Evolutionary conservation across 106 monocot species (phyloP).

Genomic region (Acanthochlamys bracteata): DNA sequence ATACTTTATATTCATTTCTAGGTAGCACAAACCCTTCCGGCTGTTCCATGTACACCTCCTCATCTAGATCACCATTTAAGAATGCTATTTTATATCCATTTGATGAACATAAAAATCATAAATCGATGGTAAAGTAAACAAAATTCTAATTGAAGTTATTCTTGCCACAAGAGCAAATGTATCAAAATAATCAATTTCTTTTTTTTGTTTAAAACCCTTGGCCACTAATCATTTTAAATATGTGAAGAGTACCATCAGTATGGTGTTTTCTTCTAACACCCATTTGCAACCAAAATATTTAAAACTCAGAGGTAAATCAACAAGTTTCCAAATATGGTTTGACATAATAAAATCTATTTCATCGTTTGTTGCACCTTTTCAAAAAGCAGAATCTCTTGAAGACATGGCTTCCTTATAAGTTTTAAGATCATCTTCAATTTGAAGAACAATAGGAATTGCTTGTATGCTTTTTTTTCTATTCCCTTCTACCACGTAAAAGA

Average conservation of each 20-base stretch:
- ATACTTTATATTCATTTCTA: not conserved
- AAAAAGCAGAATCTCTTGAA: not conserved
- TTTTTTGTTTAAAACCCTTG: not conserved
- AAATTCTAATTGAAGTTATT: not conserved
- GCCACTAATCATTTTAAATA: not conserved
- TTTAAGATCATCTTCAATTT: too few relatives aligned
- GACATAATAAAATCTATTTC: too few relatives aligned
- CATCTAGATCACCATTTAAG: not conserved
- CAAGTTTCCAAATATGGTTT: too few relatives aligned
- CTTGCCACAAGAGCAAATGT: not conserved
- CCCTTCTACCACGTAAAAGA: too few relatives aligned
- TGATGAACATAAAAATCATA: conserved; percentile 3
- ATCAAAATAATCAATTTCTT: not conserved
- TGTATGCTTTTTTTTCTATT: too few relatives aligned
- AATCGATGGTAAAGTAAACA: conserved; percentile 1
- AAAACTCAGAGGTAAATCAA: not conserved
- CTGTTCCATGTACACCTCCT: conserved; percentile 2
- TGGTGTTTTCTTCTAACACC: not conserved
- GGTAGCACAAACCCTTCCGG: not conserved
- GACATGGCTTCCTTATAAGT: too few relatives aligned
- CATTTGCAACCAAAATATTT: not conserved
- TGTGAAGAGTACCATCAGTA: not conserved
- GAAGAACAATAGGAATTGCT: too few relatives aligned
- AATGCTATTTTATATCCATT: conserved; percentile 3
- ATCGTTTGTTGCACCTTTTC: not conserved